These are phyloP conservation scores for Nitzschia inconspicua DNA, from an alignment of 108 stramenopile genomes.

Conservation along the genomic window DNA sequence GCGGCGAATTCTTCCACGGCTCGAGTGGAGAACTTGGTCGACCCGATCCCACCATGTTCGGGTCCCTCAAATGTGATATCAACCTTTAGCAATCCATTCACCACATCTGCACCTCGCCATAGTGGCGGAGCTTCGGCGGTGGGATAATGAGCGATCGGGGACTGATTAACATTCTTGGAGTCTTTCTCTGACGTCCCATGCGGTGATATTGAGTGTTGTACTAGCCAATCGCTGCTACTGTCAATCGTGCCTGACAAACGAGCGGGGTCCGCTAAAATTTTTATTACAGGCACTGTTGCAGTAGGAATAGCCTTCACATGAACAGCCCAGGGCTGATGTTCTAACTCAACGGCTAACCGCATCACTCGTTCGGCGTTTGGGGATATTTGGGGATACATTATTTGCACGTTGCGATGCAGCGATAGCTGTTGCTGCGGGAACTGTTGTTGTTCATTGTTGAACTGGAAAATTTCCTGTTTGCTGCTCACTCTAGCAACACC, in stretches of 20 bases:
- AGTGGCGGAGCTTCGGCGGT: slow-evolving; percentile 30
- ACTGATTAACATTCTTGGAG: not conserved
- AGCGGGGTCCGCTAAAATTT: slow-evolving; percentile 84
- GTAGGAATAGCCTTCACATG: slow-evolving; percentile 90
- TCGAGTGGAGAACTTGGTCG: slow-evolving; percentile 68
- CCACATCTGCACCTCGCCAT: slow-evolving; percentile 88
- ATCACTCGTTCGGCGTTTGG: slow-evolving; percentile 70
- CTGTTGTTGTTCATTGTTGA: no score
- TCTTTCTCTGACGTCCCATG: not conserved
- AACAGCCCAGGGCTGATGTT: slow-evolving; percentile 81
- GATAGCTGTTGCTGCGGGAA: slow-evolving; percentile 11
- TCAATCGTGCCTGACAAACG: slow-evolving; percentile 50
- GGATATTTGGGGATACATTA: slow-evolving; percentile 44
- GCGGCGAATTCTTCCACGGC: slow-evolving; percentile 74
- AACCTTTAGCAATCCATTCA: slow-evolving; percentile 79
- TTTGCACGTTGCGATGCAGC: slow-evolving; percentile 12
- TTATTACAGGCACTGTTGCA: slow-evolving; percentile 84
- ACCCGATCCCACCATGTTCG: slow-evolving; percentile 92
- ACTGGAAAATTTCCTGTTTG: no score
- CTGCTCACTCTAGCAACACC: no score
- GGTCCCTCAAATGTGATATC: slow-evolving; percentile 96
- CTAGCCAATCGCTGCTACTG: slow-evolving; percentile 27
- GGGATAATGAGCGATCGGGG: slow-evolving; percentile 25
- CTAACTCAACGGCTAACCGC: slow-evolving; percentile 78
- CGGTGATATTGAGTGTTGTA: slow-evolving; percentile 13